Evolutionary conservation across 805 yeast genomes (phyloP).

Genomic region (Hanseniaspora guilliermondii): DNA sequence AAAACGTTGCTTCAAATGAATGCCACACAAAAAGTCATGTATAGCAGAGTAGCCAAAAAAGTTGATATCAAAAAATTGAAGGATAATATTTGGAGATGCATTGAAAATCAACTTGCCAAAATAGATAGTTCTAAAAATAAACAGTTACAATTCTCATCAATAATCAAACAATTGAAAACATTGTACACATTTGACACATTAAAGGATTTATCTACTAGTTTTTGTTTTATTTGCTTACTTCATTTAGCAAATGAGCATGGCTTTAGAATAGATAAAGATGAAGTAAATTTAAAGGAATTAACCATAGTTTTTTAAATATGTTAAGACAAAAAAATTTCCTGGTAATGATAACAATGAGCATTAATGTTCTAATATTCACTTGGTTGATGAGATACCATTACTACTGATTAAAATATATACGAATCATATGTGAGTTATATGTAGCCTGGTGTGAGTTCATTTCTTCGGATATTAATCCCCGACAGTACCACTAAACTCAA

Average conservation of each 20-base stretch:
- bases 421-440: no score
- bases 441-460: background rate
- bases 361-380: no score
- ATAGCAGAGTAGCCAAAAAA: slow-evolving; percentile 61
- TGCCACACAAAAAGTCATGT: slow-evolving; percentile 33
- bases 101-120: slow-evolving; percentile 54
- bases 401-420: no score
- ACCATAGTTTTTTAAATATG: slow-evolving; percentile 14
- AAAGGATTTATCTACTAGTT: slow-evolving; percentile 68
- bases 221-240: slow-evolving; percentile 68
- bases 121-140: slow-evolving; percentile 14
- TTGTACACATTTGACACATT: slow-evolving; percentile 45
- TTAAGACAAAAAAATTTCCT: no score
- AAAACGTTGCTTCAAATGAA: slow-evolving; percentile 5
- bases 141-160: slow-evolving; percentile 31
- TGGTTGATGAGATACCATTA: no score
- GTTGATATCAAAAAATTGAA: slow-evolving; percentile 66
- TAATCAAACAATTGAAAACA: slow-evolving; percentile 38
- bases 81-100: slow-evolving; percentile 59
- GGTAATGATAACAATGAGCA: no score
- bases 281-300: slow-evolving; percentile 23
- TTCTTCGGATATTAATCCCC: background rate
- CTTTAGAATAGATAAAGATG: slow-evolving; percentile 39
- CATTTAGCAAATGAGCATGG: slow-evolving; percentile 85
- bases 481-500: background rate